Conservation (phyloP, 306 rosid species). For the Cicer pinnatifidum region DNA sequence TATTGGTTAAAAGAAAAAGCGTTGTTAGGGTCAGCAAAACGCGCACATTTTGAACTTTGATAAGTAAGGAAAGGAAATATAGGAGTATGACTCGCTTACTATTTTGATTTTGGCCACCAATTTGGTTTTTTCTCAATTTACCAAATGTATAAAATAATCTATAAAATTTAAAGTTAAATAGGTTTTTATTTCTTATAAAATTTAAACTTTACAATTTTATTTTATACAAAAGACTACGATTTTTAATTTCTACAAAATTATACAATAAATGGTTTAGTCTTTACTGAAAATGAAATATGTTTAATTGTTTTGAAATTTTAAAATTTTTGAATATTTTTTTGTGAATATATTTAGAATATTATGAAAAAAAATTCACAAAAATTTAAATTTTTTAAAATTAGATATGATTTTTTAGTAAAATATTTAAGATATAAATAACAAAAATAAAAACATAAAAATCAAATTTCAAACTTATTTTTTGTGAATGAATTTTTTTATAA, state of each 20-base stretch:
- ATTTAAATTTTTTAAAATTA: too few relatives aligned
- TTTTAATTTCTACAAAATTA: too few relatives aligned
- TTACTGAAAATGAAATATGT: too few relatives aligned
- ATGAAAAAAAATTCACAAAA: too few relatives aligned
- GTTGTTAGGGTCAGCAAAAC: not conserved
- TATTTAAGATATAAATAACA: too few relatives aligned
- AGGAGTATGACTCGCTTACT: not conserved
- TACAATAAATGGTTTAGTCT: too few relatives aligned
- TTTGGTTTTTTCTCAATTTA: not conserved
- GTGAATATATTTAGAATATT: too few relatives aligned
- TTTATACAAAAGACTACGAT: not conserved
- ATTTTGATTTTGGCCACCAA: not conserved
- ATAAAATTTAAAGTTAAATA: too few relatives aligned
- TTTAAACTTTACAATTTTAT: not conserved
- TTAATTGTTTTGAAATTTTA: too few relatives aligned
- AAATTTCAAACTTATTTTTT: not conserved
- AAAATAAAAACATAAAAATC: not conserved
- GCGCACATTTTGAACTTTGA: not conserved
- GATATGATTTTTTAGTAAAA: too few relatives aligned
- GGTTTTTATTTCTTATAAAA: not conserved
- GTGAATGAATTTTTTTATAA: too few relatives aligned
- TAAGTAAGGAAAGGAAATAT: not conserved
- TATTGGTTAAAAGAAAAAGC: not conserved
- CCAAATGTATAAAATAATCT: not conserved
- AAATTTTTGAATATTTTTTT: too few relatives aligned